Evolutionary conservation across 2,329 filamentous ascomycete genomes (phyloP), one percentile per base, ranked within the genome.

Genomic region (Aspergillus versicolor): DNA sequence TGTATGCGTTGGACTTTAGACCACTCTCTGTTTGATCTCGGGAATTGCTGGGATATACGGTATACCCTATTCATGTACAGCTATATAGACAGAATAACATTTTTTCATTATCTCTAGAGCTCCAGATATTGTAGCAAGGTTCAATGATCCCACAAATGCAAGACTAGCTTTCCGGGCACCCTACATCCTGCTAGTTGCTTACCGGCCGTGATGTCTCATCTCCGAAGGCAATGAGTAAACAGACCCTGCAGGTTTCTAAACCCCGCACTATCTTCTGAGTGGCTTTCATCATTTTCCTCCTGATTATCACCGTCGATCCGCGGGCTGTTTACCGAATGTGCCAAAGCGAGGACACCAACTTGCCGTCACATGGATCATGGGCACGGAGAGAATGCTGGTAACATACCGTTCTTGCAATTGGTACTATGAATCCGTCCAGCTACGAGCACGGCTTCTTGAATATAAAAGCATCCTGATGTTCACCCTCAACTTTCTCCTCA

Each of bases 401-500:
- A 22, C 24, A 22, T 15, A 22, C 19, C 8, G 41, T 3, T 22
- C 15, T 22, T n/a, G 11, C 13, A 1, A 17, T 5, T 13, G 5
- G 19, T 24, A 7, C 19, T 6, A 24, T 24, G 42, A 13, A 24
- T 43, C 41, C 21, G 3, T 12, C 42, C 17, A 44, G 17, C 8
- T 6, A 22, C 8, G 19, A 24, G 24, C 19, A 44, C 21, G 19
- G 15, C 12, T 13, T 12, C 11, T 4, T 22, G 13, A 42, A 42
- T 51, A 51, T 41, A 42, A 51, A 51, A 51, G 48, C 48, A 24
- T 12, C n/a, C 21, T 9, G 47, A 50, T 24, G 47, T 24, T 30
- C 47, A 15, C 47, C 15, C 15, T 41, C 22, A 32, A 21, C 19
- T 11, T 30, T 41, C 21, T 17, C 17, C 27, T n/a, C 34, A 51